phyloP scores from a whole-genome alignment of 495 filamentous ascomycete species.

The Penicillium lividum region DNA sequence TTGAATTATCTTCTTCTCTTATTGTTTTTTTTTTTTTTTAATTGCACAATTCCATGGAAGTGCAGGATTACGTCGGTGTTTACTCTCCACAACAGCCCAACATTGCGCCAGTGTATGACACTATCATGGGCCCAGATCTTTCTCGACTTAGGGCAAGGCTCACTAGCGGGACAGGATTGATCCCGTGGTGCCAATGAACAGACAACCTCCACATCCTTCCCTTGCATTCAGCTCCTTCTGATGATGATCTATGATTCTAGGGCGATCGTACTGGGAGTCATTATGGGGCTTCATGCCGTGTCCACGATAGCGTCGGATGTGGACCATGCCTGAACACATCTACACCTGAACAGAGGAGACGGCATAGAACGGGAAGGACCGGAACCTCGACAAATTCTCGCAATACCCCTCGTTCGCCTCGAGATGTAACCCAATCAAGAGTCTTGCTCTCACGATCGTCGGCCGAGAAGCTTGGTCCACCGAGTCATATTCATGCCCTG shows the following conservation, averaged over 20 bases:
- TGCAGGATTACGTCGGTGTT: neutral
- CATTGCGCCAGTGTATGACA: constrained; percentile 22
- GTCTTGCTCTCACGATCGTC: constrained; percentile 9
- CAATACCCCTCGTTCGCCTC: constrained; percentile 5
- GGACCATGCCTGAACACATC: constrained; percentile 2
- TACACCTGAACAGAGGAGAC: constrained; percentile 2
- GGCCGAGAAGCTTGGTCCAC: constrained; percentile 1
- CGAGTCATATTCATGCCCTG: neutral
- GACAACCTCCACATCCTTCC: constrained; percentile 8
- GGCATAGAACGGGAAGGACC: constrained; percentile 16
- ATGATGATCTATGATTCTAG: neutral
- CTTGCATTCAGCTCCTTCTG: constrained; percentile 9
- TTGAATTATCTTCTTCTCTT: neutral
- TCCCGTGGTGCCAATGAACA: constrained; percentile 12
- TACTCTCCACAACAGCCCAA: neutral
- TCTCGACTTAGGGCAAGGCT: neutral
- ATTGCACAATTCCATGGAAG: neutral
- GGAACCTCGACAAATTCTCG: constrained; percentile 2
- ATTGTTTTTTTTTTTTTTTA: neutral
- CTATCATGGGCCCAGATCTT: constrained; percentile 18
- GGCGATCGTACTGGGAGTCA: neutral
- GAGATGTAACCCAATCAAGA: constrained; percentile 22
- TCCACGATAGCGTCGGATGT: constrained; percentile 14
- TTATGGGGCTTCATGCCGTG: constrained; percentile 5
- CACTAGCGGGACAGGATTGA: constrained; percentile 1